phyloP scores from a whole-genome alignment of 306 rosid genomes.

The Medicago ruthenica region DNA sequence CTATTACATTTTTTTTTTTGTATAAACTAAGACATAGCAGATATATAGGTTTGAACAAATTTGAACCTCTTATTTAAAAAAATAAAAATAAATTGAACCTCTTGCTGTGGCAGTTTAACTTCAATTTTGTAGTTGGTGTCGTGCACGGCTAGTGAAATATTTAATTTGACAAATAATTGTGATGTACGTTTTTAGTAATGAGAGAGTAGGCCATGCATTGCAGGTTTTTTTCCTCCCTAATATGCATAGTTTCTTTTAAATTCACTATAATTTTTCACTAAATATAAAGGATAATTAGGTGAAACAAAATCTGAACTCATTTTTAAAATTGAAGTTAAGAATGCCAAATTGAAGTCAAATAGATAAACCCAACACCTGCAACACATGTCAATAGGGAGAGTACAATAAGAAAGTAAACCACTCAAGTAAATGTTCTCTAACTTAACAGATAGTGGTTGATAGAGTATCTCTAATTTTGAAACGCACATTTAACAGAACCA shows the following conservation, averaged over 20 bases:
- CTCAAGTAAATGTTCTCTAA: constrained; percentile 1
- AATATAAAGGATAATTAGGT: neutral
- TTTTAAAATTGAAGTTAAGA: neutral
- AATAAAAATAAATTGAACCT: too few relatives aligned
- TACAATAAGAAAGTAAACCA: constrained; percentile 2
- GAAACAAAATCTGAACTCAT: constrained; percentile 9
- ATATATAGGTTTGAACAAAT: too few relatives aligned
- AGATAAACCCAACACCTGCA: neutral
- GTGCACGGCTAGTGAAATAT: constrained; percentile 1
- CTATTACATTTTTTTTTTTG: neutral
- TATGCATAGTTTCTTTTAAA: neutral
- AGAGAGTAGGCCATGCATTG: neutral
- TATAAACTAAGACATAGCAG: too few relatives aligned
- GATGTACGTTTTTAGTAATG: constrained; percentile 11
- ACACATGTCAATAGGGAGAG: neutral
- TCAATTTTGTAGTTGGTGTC: constrained; percentile 25
- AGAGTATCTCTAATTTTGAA: constrained; percentile 21
- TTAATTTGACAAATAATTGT: constrained; percentile 26
- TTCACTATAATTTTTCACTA: neutral
- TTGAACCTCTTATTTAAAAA: neutral
- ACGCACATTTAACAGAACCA: constrained; percentile 30
- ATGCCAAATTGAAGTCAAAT: neutral
- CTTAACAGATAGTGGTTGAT: constrained; percentile 15
- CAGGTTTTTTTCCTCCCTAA: neutral
- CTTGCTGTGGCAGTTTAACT: neutral